These are phyloP conservation scores for Fusarium duplospermum DNA, from an alignment of 2,329 filamentous ascomycete species.

Conservation along the genomic window DNA sequence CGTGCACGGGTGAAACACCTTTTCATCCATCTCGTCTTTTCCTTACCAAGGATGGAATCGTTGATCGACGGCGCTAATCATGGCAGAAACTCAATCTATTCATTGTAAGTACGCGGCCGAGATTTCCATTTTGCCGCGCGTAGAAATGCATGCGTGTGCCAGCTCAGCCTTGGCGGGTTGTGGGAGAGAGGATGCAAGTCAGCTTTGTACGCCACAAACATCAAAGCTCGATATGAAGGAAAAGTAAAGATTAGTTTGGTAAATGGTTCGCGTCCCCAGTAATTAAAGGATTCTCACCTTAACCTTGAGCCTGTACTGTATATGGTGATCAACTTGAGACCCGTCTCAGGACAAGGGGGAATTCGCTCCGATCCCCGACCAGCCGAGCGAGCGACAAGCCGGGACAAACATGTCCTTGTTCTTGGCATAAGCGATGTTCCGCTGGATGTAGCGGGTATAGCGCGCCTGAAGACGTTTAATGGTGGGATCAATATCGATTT, in stretches of 20 bases:
- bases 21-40: neutral
- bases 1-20: neutral
- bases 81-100: neutral
- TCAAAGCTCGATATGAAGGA: neutral
- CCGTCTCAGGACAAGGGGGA: neutral
- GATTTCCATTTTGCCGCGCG: neutral
- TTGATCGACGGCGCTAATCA: neutral
- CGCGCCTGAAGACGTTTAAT: neutral
- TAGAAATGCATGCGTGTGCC: neutral
- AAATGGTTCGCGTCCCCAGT: neutral
- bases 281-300: neutral
- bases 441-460: neutral
- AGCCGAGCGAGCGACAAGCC: neutral
- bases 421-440: neutral
- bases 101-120: neutral
- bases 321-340: slow-evolving; percentile 9
- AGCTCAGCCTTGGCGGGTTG: neutral
- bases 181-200: neutral
- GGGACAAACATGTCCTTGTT: neutral
- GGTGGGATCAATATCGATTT: neutral
- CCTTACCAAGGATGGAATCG: neutral
- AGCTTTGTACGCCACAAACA: neutral
- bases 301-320: slow-evolving; percentile 2
- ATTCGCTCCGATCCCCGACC: neutral
- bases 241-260: neutral